Base-by-base conservation (phyloP, 2,329 filamentous ascomycete genomes). In the Fusarium lyarnte region DNA sequence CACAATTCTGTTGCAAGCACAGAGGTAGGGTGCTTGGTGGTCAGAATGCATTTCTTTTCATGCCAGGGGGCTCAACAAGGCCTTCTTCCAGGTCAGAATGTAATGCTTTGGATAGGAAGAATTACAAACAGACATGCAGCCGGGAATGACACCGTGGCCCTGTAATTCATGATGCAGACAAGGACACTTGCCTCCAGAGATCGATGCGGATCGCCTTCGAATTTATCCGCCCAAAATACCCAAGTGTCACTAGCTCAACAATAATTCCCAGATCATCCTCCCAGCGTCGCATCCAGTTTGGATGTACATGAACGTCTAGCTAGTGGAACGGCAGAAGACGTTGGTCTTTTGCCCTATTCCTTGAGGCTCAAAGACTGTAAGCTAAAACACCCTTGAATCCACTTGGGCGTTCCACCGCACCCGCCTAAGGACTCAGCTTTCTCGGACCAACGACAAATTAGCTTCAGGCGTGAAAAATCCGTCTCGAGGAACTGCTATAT, bases 121-220 rank as follows among this genome's bases (percentile, higher is more conserved):
- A 23, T 16, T 25, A 25, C 31, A 51, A 51, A 10, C n/a, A 51
- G n/a, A 35, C 23, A 25, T 53, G 29, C 46, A 23, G 21, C 25
- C 31, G 17, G 21, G 19, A 47, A 42, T 33, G 52, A 27, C 21
- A 45, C 25, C 33, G 23, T 17, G 38, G 14, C 36, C 52, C 41
- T 36, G 25, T 41, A 19, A 19, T 29, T 47, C 10, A n/a, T 45
- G 54, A 55, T 38, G 45, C 39, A 38, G 31, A 29, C 46, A 27
- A 57, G 31, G 16, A 43, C 46, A 29, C n/a, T 38, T 39, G 19
- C 35, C 12, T n/a, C 21, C 38, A 39, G 19, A 42, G 54, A 61
- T 70, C 41, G 55, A 27, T 36, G n/a, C n/a, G 41, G 43, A 60
- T 70, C 49, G 27, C 54, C 17, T 19, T 63, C 19, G 27, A 49